A percentile compares a stretch with the other conserved stretches of the same genome.
These are phyloP conservation scores for Ustilago vetiveriae DNA, from an alignment of 1,284 basidiomycete genomes.

Conservation along the genomic window DNA sequence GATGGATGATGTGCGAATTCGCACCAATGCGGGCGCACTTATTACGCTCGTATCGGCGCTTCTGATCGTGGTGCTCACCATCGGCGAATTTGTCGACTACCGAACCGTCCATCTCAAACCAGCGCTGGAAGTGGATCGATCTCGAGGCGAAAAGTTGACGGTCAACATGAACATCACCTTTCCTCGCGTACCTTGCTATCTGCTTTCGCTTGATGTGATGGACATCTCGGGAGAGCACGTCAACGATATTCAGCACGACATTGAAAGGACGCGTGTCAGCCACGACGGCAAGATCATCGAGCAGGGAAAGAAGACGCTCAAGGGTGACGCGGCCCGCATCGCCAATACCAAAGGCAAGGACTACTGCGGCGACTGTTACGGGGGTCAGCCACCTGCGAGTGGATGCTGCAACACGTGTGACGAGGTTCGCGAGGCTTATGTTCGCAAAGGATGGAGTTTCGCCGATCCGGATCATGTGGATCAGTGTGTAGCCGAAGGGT, in stretches of 20 bases:
- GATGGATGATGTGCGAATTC: constrained; percentile 65
- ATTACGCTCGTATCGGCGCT: constrained; percentile 89
- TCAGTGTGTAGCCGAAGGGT: constrained; percentile 88
- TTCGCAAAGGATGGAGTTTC: constrained; percentile 94
- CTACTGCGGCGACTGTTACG: constrained; percentile 87
- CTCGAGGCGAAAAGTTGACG: constrained; percentile 90
- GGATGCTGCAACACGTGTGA: constrained; percentile 96
- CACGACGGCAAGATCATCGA: constrained; percentile 70
- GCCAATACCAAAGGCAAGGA: constrained; percentile 44
- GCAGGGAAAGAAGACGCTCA: constrained; percentile 45
- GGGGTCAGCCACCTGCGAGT: constrained; percentile 78
- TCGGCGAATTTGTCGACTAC: constrained; percentile 96
- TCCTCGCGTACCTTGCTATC: constrained; percentile 94
- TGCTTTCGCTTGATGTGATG: constrained; percentile 82
- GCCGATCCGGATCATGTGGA: constrained; percentile 88
- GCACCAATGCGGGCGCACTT: constrained; percentile 63
- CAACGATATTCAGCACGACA: constrained; percentile 76
- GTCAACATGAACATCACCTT: constrained; percentile 94
- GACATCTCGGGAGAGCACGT: constrained; percentile 97
- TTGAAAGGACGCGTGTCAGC: constrained; percentile 83
- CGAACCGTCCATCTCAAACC: constrained; percentile 74
- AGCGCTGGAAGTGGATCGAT: constrained; percentile 76
- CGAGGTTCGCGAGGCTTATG: constrained; percentile 89
- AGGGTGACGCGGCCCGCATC: constrained; percentile 59
- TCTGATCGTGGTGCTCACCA: constrained; percentile 88